These are phyloP conservation scores for Trypanosoma platydactyli DNA, from an alignment of 208 protist species.

Conservation along the genomic window DNA sequence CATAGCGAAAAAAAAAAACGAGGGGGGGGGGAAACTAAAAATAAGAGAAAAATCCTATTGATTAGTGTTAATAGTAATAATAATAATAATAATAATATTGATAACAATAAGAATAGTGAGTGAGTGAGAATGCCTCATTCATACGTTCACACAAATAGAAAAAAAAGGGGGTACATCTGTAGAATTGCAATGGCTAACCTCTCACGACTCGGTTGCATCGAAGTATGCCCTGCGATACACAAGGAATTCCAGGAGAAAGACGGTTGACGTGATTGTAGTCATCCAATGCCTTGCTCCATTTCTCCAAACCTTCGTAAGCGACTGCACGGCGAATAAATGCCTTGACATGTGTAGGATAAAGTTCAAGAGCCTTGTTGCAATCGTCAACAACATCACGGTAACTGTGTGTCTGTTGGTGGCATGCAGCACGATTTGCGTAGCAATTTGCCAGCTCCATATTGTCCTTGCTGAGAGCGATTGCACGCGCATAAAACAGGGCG, in stretches of 20 bases:
- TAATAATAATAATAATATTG: slow-evolving; percentile 12
- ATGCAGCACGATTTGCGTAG: slow-evolving; percentile 91
- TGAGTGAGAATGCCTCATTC: too few relatives aligned
- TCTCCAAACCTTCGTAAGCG: slow-evolving; percentile 90
- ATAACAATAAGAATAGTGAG: too few relatives aligned
- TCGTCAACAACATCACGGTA: slow-evolving; percentile 86
- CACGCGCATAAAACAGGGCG: slow-evolving; percentile 85
- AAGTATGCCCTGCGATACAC: slow-evolving; percentile 74
- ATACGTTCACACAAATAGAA: slow-evolving; percentile 6
- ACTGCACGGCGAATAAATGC: slow-evolving; percentile 89
- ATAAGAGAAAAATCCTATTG: neutral
- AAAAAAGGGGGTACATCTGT: slow-evolving; percentile 9
- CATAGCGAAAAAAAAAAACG: slow-evolving; percentile 4
- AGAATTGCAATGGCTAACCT: slow-evolving; percentile 1
- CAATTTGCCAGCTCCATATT: slow-evolving; percentile 78
- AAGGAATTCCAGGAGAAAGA: slow-evolving; percentile 53
- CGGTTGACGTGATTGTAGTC: slow-evolving; percentile 80
- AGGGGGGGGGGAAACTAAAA: neutral
- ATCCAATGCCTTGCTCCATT: slow-evolving; percentile 87
- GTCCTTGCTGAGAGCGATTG: slow-evolving; percentile 79
- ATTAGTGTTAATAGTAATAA: too few relatives aligned
- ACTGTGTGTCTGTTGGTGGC: slow-evolving; percentile 88
- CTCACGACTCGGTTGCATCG: slow-evolving; percentile 79
- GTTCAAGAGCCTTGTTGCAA: slow-evolving; percentile 76
- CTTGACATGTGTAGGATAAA: slow-evolving; percentile 86